Conservation (phyloP, 768 basidiomycete genomes). For the Cubamyces sp. region DNA sequence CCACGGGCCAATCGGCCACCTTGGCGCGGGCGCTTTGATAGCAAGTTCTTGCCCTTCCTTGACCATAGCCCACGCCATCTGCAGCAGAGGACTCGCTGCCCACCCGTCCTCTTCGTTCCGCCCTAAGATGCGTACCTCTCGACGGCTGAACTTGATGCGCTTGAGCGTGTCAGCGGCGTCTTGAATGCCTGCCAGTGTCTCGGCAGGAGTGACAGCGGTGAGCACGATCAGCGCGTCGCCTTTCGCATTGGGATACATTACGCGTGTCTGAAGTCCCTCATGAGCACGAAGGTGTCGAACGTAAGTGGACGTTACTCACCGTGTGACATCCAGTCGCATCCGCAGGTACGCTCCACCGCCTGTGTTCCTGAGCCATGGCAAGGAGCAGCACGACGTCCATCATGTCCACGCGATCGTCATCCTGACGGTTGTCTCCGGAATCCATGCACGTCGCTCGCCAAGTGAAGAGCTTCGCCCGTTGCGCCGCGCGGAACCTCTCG, state of each 20-base stretch:
- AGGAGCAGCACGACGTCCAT: constrained; percentile 11
- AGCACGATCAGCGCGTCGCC: constrained; percentile 8
- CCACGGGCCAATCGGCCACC: constrained; percentile 15
- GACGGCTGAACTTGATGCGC: constrained; percentile 4
- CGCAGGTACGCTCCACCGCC: constrained; percentile 3
- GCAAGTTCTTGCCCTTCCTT: constrained; percentile 1
- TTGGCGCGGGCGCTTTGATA: constrained; percentile 6
- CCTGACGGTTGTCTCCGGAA: not conserved
- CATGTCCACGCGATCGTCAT: not conserved
- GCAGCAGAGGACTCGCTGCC: not conserved
- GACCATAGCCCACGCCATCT: not conserved
- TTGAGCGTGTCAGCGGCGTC: constrained; percentile 1
- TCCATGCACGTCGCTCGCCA: not conserved
- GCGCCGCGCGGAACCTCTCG: constrained; percentile 6
- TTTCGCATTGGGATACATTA: constrained; percentile 1
- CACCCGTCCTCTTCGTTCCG: not conserved
- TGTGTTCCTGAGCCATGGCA: constrained; percentile 10
- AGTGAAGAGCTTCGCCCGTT: constrained; percentile 1
- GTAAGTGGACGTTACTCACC: not conserved
- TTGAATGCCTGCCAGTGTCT: constrained; percentile 2
- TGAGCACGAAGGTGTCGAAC: not conserved
- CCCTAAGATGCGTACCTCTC: not conserved
- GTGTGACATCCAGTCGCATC: constrained; percentile 3
- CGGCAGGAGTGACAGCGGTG: constrained; percentile 10
- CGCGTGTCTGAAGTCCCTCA: not conserved